Evolutionary conservation across 768 basidiomycete genomes (phyloP), one percentile per base, ranked within the genome.

Genomic region (Lentinula lateritia): DNA sequence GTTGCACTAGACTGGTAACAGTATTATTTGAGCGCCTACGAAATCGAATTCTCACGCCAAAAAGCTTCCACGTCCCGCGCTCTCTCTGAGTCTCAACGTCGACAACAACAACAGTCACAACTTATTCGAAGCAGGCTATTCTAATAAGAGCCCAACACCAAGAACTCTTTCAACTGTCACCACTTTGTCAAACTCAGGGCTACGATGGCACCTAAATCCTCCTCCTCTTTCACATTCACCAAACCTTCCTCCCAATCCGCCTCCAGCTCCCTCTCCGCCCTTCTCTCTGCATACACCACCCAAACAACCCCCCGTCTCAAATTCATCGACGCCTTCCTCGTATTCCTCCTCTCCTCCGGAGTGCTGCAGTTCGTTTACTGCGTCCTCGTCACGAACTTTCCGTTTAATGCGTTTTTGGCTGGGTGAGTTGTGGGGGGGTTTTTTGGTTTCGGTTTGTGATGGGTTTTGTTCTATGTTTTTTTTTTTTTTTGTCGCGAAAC

Each of bases 401-500:
- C 97, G 23, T 98, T 95, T 81, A 98, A 99, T 67, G 94, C 97
- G 42, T 99, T 99, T 77, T 75, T 98, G 67, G 88, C 94, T 64
- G 95, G 94, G 97, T 98, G 75, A 63, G 92, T 23, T 23, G 23
- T 23, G 23, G 23, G 23, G 23, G 1, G 1, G 1, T 23, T 23
- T 23, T 23, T 75, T 7, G 18, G 42, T 50, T 50, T 16, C 6
- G 23, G 15, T 0, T 0, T 12, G 52, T n/a, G 6, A 5, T 2
- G 23, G 2, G 15, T 15, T 54, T 15, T 2, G n/a, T 35, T 36
- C n/a, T 16, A 46, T 23, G 45, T n/a, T 18, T 7, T 43, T 12
- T 38, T 43, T 3, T 6, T 43, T 6, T 43, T 46, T 9, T 46
- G 45, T 15, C 45, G 45, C 18, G 20, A n/a, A 12, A 3, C 16